These are phyloP conservation scores for Ascochyta koolunga DNA, from an alignment of 2,329 filamentous ascomycete species.

Conservation along the genomic window DNA sequence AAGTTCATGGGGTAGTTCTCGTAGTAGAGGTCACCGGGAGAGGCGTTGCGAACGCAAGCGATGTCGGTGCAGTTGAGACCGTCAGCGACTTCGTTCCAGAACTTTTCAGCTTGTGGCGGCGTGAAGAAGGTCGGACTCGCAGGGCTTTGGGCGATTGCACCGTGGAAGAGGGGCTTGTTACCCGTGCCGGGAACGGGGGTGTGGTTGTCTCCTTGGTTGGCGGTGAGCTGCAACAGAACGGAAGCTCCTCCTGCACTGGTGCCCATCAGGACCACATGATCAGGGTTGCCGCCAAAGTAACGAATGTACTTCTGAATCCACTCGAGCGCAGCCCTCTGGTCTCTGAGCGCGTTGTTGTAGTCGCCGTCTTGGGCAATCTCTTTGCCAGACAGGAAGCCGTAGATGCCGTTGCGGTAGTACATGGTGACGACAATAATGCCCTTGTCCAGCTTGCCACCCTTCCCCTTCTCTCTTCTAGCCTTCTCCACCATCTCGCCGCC, in stretches of 20 bases:
- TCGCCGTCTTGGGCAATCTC: slow-evolving; percentile 46
- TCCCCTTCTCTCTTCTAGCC: slow-evolving; percentile 33
- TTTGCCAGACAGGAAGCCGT: slow-evolving; percentile 53
- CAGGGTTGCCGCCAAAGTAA: slow-evolving; percentile 54
- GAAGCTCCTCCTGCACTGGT: slow-evolving; percentile 43
- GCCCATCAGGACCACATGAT: slow-evolving; percentile 55
- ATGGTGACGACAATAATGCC: slow-evolving; percentile 42
- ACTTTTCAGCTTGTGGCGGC: slow-evolving; percentile 37
- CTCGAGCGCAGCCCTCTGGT: slow-evolving; percentile 49
- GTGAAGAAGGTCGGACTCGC: slow-evolving; percentile 44
- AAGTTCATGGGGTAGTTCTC: slow-evolving; percentile 45
- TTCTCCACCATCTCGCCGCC: slow-evolving; percentile 42
- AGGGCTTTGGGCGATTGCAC: slow-evolving; percentile 39
- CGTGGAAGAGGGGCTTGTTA: slow-evolving; percentile 39
- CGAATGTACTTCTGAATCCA: slow-evolving; percentile 52
- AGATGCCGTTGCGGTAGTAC: slow-evolving; percentile 50
- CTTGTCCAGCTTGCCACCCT: slow-evolving; percentile 37
- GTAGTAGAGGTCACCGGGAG: slow-evolving; percentile 39
- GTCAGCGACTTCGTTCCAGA: slow-evolving; percentile 38
- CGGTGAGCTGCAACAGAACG: slow-evolving; percentile 38
- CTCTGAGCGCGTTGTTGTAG: slow-evolving; percentile 46
- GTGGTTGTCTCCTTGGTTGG: slow-evolving; percentile 39
- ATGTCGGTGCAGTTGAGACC: slow-evolving; percentile 42
- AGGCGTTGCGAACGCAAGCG: slow-evolving; percentile 35
- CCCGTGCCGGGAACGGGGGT: slow-evolving; percentile 35